Percentiles rank a stretch among this genome's conserved stretches.
Evolutionary conservation across 1,284 basidiomycete species (phyloP).

Genomic region (Fistulinella cinereoalba): DNA sequence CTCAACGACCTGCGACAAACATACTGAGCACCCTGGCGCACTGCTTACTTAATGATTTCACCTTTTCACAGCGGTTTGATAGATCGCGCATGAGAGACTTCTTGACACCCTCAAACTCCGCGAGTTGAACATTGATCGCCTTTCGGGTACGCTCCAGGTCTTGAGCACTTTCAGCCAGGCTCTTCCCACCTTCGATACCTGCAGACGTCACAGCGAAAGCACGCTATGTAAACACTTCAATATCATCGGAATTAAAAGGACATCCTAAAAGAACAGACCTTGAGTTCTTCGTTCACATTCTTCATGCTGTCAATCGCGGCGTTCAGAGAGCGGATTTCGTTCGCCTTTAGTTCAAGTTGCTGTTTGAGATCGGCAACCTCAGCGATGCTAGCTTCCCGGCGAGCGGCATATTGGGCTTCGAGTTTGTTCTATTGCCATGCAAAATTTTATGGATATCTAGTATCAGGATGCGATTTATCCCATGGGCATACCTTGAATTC

Average conservation of each 20-base stretch:
- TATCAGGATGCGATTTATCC: constrained; percentile 6
- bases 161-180: constrained; percentile 92
- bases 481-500: constrained; percentile 78
- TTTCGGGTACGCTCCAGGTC: constrained; percentile 97
- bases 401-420: constrained; percentile 89
- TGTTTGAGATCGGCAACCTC: constrained; percentile 91
- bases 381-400: constrained; percentile 84
- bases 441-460: constrained; percentile 9
- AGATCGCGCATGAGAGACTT: constrained; percentile 98
- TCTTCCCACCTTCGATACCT: constrained; percentile 94
- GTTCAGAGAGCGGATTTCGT: constrained; percentile 84
- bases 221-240: constrained; percentile 53
- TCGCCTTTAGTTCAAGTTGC: constrained; percentile 83
- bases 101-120: constrained; percentile 98
- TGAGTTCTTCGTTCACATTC: constrained; percentile 96
- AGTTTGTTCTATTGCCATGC: constrained; percentile 70
- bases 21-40: constrained; percentile 6
- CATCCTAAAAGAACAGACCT: constrained; percentile 49
- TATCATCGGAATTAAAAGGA: constrained; percentile 7
- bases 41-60: constrained; percentile 33
- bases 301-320: constrained; percentile 91
- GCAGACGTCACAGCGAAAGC: constrained; percentile 96
- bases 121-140: constrained; percentile 93
- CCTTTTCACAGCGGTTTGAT: constrained; percentile 99
- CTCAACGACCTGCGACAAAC: constrained; percentile 81